These are phyloP conservation scores for Penicillium ochrochloron DNA, from an alignment of 495 filamentous ascomycete species.

Conservation along the genomic window DNA sequence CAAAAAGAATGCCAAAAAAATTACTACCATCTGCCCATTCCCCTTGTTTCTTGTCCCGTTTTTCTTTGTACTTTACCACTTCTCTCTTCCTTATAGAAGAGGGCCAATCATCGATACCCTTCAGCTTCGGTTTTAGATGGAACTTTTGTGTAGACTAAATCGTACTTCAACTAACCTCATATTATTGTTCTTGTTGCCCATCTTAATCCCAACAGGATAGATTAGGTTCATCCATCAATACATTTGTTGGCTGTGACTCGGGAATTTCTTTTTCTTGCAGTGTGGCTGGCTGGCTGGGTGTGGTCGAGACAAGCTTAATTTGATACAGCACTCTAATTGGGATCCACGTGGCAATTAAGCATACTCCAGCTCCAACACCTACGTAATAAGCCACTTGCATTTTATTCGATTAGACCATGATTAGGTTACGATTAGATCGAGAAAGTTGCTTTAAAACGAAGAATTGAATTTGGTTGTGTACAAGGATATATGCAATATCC, in stretches of 20 bases:
- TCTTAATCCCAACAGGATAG: not conserved
- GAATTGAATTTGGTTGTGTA: conserved; percentile 24
- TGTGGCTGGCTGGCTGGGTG: not conserved
- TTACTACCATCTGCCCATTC: conserved; percentile 7
- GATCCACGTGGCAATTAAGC: conserved; percentile 7
- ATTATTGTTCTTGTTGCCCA: not conserved
- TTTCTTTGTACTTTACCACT: conserved; percentile 38
- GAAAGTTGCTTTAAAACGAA: not conserved
- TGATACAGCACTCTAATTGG: not conserved
- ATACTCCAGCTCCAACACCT: not conserved
- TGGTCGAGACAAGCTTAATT: conserved; percentile 6
- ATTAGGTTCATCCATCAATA: not conserved
- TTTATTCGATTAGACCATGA: too few relatives aligned
- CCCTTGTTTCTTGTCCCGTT: conserved; percentile 21
- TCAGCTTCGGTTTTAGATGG: conserved; percentile 33
- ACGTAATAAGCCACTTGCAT: not conserved
- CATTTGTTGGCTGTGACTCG: not conserved
- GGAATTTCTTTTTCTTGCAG: not conserved
- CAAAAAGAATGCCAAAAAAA: conserved; percentile 25
- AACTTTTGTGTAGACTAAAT: not conserved
- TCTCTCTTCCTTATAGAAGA: conserved; percentile 29
- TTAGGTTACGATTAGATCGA: not conserved
- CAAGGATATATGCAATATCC: conserved; percentile 18
- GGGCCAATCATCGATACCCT: conserved; percentile 51
- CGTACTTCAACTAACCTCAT: not conserved